These are phyloP conservation scores for Groenewaldozyma auringiensis DNA, from an alignment of 1,139 yeast species.

Conservation along the genomic window DNA sequence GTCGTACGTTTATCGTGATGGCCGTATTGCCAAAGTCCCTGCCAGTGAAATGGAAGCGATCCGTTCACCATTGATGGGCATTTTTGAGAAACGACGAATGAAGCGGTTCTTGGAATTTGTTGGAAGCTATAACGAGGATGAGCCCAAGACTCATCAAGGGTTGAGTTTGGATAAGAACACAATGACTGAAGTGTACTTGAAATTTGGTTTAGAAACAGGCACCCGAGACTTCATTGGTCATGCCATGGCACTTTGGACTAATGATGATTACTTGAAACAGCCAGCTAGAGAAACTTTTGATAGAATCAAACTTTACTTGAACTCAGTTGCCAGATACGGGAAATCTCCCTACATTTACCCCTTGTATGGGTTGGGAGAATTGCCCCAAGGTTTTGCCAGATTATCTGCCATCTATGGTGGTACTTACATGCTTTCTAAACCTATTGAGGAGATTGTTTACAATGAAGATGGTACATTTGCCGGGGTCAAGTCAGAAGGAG, in stretches of 20 bases:
- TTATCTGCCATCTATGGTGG: constrained; percentile 97
- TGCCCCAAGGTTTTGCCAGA: constrained; percentile 98
- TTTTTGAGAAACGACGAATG: constrained; percentile 94
- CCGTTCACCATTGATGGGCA: constrained; percentile 86
- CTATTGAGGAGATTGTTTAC: constrained; percentile 81
- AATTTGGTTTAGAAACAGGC: constrained; percentile 87
- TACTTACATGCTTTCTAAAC: constrained; percentile 95
- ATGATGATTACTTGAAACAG: constrained; percentile 78
- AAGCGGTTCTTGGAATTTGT: constrained; percentile 85
- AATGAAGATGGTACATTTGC: constrained; percentile 63
- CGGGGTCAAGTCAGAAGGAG: constrained; percentile 88
- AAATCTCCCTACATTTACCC: constrained; percentile 97
- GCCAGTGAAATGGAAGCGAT: constrained; percentile 87
- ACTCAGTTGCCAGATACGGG: constrained; percentile 90
- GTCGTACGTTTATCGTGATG: constrained; percentile 85
- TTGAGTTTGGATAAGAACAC: constrained; percentile 79
- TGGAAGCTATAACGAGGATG: constrained; percentile 73
- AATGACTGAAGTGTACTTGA: constrained; percentile 83
- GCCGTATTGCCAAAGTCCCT: constrained; percentile 92
- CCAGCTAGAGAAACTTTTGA: constrained; percentile 93
- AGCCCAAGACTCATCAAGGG: constrained; percentile 70
- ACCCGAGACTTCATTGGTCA: constrained; percentile 97
- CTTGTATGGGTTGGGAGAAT: constrained; percentile 90
- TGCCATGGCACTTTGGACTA: constrained; percentile 96
- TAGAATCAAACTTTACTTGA: constrained; percentile 75